phyloP scores from a whole-genome alignment of 352 stramenopile species.

The Pythium coloratum region DNA sequence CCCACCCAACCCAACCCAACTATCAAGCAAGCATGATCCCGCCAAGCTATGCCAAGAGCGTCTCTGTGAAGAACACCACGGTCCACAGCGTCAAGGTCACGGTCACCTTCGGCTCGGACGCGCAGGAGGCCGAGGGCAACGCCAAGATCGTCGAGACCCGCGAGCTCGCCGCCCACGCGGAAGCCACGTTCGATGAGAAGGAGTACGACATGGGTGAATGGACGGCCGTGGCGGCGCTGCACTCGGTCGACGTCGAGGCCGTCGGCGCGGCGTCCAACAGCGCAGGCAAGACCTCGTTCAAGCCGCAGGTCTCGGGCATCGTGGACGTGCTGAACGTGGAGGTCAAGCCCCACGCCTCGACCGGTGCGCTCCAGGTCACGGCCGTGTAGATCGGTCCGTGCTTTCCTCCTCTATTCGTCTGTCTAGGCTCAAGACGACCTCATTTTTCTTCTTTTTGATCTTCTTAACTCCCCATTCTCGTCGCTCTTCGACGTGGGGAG shows the following conservation, averaged over 20 bases:
- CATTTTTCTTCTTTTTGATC: not conserved
- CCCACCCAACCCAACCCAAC: not conserved
- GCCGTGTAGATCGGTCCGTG: constrained; percentile 20
- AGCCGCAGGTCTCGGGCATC: constrained; percentile 50
- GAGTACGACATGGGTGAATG: constrained; percentile 82
- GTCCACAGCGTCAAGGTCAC: constrained; percentile 56
- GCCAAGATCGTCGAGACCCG: constrained; percentile 60
- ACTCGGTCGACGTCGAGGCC: constrained; percentile 57
- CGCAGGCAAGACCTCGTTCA: constrained; percentile 47
- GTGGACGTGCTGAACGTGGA: constrained; percentile 66
- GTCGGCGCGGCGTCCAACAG: constrained; percentile 16
- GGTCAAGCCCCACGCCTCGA: constrained; percentile 39
- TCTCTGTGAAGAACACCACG: constrained; percentile 72
- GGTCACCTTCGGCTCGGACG: constrained; percentile 67
- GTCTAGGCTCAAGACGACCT: not conserved
- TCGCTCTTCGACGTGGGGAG: not conserved
- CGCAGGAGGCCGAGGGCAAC: constrained; percentile 64
- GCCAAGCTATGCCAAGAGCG: constrained; percentile 72
- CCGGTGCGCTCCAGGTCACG: constrained; percentile 43
- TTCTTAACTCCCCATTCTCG: not conserved
- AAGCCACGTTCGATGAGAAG: constrained; percentile 50
- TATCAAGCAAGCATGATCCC: constrained; percentile 39
- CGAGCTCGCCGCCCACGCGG: constrained; percentile 43
- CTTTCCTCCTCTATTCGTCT: not conserved
- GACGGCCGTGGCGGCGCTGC: constrained; percentile 61